Percentiles rank a stretch among this genome's conserved stretches.
phyloP scores from a whole-genome alignment of 495 filamentous ascomycete genomes.

The Neurospora hispaniola region DNA sequence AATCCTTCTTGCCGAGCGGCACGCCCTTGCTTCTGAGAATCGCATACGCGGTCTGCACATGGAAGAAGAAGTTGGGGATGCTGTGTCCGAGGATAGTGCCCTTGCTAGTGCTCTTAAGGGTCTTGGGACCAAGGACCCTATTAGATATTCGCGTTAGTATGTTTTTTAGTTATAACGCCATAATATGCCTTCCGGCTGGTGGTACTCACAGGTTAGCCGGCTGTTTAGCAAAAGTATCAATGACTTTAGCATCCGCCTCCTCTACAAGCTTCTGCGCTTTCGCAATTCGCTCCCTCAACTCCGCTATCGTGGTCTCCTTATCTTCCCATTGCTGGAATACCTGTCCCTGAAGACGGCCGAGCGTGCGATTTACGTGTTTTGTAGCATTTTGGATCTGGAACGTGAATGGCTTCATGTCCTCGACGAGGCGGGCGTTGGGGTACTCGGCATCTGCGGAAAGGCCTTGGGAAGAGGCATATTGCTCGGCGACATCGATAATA shows the following conservation, averaged over 20 bases:
- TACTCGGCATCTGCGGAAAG: not conserved
- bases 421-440: conserved; percentile 20
- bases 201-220: conserved; percentile 16
- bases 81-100: conserved; percentile 27
- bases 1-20: conserved; percentile 46
- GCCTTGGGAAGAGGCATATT: conserved; percentile 10
- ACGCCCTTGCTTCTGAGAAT: conserved; percentile 47
- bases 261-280: conserved; percentile 18
- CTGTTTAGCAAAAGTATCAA: conserved; percentile 26
- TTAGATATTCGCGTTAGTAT: too few species aligned
- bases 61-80: conserved; percentile 50
- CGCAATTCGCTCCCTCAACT: conserved; percentile 13
- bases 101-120: conserved; percentile 4
- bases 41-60: conserved; percentile 41
- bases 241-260: conserved; percentile 22
- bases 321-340: conserved; percentile 7
- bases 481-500: conserved; percentile 20
- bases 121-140: conserved; percentile 2
- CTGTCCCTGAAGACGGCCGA: conserved; percentile 6
- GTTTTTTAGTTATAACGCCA: too few species aligned
- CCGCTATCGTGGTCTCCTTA: conserved; percentile 14
- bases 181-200: not conserved
- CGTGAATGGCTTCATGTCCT: conserved; percentile 38
- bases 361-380: conserved; percentile 16
- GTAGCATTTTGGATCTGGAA: conserved; percentile 36